phyloP scores from a whole-genome alignment of 2,329 filamentous ascomycete species.

The Phoma sp. region DNA sequence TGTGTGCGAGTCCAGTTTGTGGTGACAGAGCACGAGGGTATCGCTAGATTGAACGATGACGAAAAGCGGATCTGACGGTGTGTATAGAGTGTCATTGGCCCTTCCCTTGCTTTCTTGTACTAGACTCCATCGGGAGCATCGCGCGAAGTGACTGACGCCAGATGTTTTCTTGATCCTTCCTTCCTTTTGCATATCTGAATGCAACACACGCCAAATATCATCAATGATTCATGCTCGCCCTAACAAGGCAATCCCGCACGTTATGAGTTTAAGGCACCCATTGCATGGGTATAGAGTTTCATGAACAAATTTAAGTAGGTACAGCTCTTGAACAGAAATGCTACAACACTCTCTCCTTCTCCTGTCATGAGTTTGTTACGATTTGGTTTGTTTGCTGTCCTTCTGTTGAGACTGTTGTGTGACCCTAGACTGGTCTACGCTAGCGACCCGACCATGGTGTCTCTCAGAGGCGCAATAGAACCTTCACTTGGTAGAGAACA shows the following conservation, averaged over 20 bases:
- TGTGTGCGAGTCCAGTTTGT: no score
- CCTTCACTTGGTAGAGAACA: no score
- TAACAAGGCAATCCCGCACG: constrained; percentile 6
- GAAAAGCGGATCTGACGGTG: no score
- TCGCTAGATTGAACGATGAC: background rate
- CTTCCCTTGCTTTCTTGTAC: background rate
- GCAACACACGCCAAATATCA: background rate
- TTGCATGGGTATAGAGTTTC: background rate
- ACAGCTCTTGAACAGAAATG: background rate
- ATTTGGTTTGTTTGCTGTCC: background rate
- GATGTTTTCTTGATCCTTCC: no score
- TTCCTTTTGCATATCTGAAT: no score
- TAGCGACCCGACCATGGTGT: background rate
- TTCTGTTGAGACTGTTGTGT: background rate
- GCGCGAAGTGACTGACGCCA: background rate
- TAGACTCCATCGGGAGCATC: constrained; percentile 3
- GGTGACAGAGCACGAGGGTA: no score
- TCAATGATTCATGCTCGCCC: background rate
- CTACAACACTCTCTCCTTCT: no score
- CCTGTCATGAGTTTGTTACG: background rate
- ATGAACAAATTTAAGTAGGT: background rate
- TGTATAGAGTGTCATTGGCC: background rate
- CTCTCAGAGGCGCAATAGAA: background rate
- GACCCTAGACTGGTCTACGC: background rate
- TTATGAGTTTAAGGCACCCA: constrained; percentile 1